These are phyloP conservation scores for Exutisphaerella laricina DNA, from an alignment of 2,329 filamentous ascomycete species.

Conservation along the genomic window DNA sequence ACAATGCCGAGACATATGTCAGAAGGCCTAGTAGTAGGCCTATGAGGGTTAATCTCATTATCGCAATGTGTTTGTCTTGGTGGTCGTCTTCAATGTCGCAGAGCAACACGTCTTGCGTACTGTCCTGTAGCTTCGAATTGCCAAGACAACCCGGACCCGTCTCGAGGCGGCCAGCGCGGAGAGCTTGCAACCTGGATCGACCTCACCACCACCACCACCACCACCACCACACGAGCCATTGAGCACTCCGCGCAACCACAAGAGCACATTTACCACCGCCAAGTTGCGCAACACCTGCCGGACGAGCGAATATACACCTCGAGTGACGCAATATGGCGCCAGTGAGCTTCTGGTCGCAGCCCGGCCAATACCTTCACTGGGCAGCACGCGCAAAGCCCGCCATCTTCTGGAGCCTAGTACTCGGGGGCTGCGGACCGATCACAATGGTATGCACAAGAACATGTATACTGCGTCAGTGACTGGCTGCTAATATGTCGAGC, in stretches of 20 bases:
- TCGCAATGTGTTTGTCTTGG: constrained; percentile 41
- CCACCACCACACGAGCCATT: background rate
- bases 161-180: no score
- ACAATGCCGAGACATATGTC: constrained; percentile 66
- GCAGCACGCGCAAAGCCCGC: constrained; percentile 81
- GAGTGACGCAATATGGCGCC: constrained; percentile 54
- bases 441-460: constrained; percentile 44
- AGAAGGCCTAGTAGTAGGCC: constrained; percentile 59
- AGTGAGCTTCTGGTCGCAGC: constrained; percentile 77
- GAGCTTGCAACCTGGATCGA: background rate
- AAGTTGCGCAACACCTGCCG: no score
- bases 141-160: constrained; percentile 11
- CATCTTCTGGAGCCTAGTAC: constrained; percentile 77
- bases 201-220: background rate
- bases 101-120: no score
- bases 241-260: no score
- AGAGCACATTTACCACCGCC: no score
- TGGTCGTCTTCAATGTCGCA: no score
- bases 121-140: background rate
- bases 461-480: background rate
- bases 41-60: constrained; percentile 31
- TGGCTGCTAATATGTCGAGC: constrained; percentile 5
- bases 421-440: constrained; percentile 69
- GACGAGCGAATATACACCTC: background rate
- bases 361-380: constrained; percentile 83